phyloP scores from a whole-genome alignment of 805 yeast species.

The Saturnispora sekii region DNA sequence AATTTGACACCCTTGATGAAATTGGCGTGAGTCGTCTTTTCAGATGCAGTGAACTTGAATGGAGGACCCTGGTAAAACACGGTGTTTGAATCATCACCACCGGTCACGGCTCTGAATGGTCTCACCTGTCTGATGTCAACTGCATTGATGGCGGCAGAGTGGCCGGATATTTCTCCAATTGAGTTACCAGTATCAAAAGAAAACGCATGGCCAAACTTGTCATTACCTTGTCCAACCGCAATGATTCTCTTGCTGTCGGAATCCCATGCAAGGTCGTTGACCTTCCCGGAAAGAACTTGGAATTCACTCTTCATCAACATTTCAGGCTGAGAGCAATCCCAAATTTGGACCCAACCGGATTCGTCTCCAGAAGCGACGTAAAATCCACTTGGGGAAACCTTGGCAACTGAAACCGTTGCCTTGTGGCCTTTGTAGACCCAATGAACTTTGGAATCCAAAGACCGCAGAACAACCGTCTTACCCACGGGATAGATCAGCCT shows the following conservation, averaged over 20 bases:
- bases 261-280: conserved; percentile 87
- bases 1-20: conserved; percentile 74
- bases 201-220: conserved; percentile 84
- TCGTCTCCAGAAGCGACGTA: conserved; percentile 90
- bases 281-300: conserved; percentile 63
- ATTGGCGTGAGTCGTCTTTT: conserved; percentile 66
- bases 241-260: conserved; percentile 75
- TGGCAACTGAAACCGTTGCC: conserved; percentile 67
- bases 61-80: conserved; percentile 92
- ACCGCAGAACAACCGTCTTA: conserved; percentile 65
- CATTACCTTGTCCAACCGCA: conserved; percentile 93
- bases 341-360: conserved; percentile 78
- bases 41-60: conserved; percentile 69
- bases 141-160: conserved; percentile 71
- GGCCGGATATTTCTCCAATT: conserved; percentile 95
- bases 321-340: conserved; percentile 60
- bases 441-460: conserved; percentile 44
- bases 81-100: conserved; percentile 76
- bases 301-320: conserved; percentile 68
- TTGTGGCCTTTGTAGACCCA: conserved; percentile 55
- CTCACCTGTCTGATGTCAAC: conserved; percentile 77
- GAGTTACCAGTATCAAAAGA: conserved; percentile 93
- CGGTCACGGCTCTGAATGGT: conserved; percentile 91
- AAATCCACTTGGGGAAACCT: conserved; percentile 81
- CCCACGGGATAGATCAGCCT: conserved; percentile 77